Evolutionary conservation across 2,329 filamentous ascomycete species (phyloP).

Genomic region (Polychaeton citri): DNA sequence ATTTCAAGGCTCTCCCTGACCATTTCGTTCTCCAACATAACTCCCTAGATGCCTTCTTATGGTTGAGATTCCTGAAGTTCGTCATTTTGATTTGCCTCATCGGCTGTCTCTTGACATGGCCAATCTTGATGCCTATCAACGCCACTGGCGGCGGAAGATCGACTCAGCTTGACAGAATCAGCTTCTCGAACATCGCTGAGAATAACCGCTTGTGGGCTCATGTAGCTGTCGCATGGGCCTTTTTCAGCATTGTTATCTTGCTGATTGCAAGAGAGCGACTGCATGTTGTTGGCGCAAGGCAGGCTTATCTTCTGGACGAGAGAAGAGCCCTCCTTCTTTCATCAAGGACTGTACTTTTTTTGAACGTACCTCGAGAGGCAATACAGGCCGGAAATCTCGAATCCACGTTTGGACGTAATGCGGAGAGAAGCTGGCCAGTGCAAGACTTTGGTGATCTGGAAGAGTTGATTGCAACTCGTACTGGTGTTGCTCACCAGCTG

Average conservation of each 20-base stretch:
- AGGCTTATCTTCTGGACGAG: slow-evolving; percentile 33
- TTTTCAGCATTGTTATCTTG: slow-evolving; percentile 26
- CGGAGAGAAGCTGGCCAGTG: slow-evolving; percentile 29
- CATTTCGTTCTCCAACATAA: slow-evolving; percentile 34
- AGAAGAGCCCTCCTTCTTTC: slow-evolving; percentile 31
- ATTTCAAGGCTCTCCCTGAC: slow-evolving; percentile 30
- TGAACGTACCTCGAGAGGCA: slow-evolving; percentile 27
- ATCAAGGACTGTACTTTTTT: slow-evolving; percentile 34
- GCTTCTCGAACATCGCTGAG: slow-evolving; percentile 27
- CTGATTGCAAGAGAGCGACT: slow-evolving; percentile 34
- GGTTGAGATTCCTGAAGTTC: slow-evolving; percentile 33
- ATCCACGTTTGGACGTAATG: slow-evolving; percentile 25
- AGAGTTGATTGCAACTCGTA: slow-evolving; percentile 30
- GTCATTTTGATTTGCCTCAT: slow-evolving; percentile 29
- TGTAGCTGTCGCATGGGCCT: slow-evolving; percentile 28
- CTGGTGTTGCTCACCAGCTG: slow-evolving; percentile 28
- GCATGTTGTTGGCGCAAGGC: slow-evolving; percentile 34
- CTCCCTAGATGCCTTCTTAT: slow-evolving; percentile 36
- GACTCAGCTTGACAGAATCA: slow-evolving; percentile 18
- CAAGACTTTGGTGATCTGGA: slow-evolving; percentile 32
- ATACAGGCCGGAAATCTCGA: slow-evolving; percentile 16
- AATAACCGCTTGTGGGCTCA: slow-evolving; percentile 32
- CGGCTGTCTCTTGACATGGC: slow-evolving; percentile 31
- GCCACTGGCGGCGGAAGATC: slow-evolving; percentile 23
- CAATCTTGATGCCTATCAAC: slow-evolving; percentile 35